Evolutionary conservation across 1,139 yeast genomes (phyloP).

Genomic region (Yamadazyma trypodendri): DNA sequence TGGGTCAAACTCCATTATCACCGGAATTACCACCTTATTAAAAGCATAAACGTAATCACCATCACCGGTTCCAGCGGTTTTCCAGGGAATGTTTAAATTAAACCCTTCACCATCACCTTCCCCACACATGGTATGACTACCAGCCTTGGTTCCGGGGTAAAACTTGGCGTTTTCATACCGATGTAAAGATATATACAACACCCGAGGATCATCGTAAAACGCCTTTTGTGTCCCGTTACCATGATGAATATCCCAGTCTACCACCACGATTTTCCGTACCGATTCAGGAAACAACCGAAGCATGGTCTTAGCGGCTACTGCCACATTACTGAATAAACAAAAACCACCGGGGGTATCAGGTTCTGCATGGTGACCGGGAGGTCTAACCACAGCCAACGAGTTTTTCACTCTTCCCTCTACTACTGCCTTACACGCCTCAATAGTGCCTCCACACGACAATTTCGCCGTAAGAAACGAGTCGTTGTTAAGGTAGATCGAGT

Average conservation of each 20-base stretch:
- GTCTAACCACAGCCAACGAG: conserved; percentile 91
- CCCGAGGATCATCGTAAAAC: conserved; percentile 85
- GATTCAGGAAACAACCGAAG: conserved; percentile 83
- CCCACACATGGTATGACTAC: conserved; percentile 79
- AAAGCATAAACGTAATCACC: conserved; percentile 95
- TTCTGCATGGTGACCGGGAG: conserved; percentile 99
- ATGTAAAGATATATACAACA: conserved; percentile 85
- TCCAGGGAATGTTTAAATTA: conserved; percentile 93
- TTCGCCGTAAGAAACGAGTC: conserved; percentile 88
- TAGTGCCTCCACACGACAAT: conserved; percentile 94
- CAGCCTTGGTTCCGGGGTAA: conserved; percentile 88
- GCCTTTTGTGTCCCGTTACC: conserved; percentile 98
- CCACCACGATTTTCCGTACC: conserved; percentile 75
- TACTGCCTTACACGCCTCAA: conserved; percentile 94
- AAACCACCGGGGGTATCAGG: conserved; percentile 97
- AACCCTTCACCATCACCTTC: conserved; percentile 84
- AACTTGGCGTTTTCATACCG: conserved; percentile 89
- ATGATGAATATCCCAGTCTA: conserved; percentile 98
- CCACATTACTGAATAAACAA: conserved; percentile 93
- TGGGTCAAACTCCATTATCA: conserved; percentile 86
- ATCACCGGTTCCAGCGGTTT: conserved; percentile 88
- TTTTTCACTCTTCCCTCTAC: conserved; percentile 91
- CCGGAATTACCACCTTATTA: conserved; percentile 82
- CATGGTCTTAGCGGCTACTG: conserved; percentile 91
- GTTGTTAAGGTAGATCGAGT: conserved; percentile 91